Evolutionary conservation across 306 rosid species (phyloP), one percentile per base, ranked within the genome.

Genomic region (Ziziphus jujuba): DNA sequence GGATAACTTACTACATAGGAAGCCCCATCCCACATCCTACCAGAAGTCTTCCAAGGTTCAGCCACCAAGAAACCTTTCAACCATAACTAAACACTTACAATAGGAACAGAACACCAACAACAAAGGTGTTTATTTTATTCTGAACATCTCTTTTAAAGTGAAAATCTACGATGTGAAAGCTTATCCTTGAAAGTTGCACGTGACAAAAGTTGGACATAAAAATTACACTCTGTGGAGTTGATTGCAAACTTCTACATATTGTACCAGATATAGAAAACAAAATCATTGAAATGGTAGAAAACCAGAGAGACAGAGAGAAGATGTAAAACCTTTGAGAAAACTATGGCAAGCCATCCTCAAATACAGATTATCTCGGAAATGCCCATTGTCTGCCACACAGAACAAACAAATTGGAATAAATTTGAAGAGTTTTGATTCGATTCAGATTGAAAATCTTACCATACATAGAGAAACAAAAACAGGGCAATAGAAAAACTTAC

Each of bases 11-110:
- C 98, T 95, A 73, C 91, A 65, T 81, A 89, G 74, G 96, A 62
- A 89, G 62, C 56, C 97, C 91, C 80, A 92, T 92, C 65, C 95
- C 98, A 79, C 77, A 84, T 82, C 98, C 97, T 23, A 86, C 80
- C 34, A 87, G 73, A 54, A 89, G 66, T 75, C 98, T 86, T 84
- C 97, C 98, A 50, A 81, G 61, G 57, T 92, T 88, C 52, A 91
- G 87, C 84, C 78, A 84, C 89, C 84, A 82, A 65, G 87, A 77
- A 72, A 43, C 89, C 98, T 91, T 74, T 71, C 72, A 72, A 72
- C 66, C 82, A 77, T 65, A 68, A 80, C 19, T 62, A 45, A 61
- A 63, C 28, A 72, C 24, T 34, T 44, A 38, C 59, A 51, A 38
- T 61, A 68, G 16, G 56, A 72, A 23, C 35, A 19, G 5, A 57